phyloP scores from a whole-genome alignment of 2,329 filamentous ascomycete species.

The Aspergillus pseudoviridinutans region DNA sequence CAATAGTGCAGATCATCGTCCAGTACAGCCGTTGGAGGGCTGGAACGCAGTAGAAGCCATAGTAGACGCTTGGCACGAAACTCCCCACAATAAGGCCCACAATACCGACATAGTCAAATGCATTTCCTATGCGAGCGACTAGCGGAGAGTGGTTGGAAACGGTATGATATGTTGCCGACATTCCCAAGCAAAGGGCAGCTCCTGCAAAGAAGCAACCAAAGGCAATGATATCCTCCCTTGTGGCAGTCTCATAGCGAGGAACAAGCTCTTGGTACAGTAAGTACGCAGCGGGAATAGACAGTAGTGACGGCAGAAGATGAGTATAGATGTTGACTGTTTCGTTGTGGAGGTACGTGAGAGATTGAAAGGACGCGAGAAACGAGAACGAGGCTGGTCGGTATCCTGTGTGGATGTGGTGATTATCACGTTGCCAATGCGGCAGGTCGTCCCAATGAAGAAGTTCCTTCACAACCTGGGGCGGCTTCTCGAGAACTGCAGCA shows the following conservation, averaged over 20 bases:
- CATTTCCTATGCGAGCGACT: slow-evolving; percentile 81
- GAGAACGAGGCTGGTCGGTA: slow-evolving; percentile 63
- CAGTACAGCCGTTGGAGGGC: slow-evolving; percentile 67
- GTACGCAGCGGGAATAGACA: slow-evolving; percentile 51
- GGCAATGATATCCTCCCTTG: slow-evolving; percentile 60
- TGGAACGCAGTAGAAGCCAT: slow-evolving; percentile 72
- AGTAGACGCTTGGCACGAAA: slow-evolving; percentile 84
- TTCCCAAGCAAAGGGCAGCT: slow-evolving; percentile 67
- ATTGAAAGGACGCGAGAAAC: slow-evolving; percentile 55
- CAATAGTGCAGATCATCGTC: slow-evolving; percentile 72
- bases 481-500: slow-evolving; percentile 24
- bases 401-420: slow-evolving; percentile 63
- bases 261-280: slow-evolving; percentile 56
- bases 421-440: slow-evolving; percentile 58
- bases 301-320: slow-evolving; percentile 64
- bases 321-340: slow-evolving; percentile 70
- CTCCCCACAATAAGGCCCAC: slow-evolving; percentile 87
- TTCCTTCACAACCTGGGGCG: slow-evolving; percentile 26
- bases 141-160: slow-evolving; percentile 76
- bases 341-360: slow-evolving; percentile 62
- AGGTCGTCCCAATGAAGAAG: slow-evolving; percentile 51
- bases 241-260: slow-evolving; percentile 64
- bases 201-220: slow-evolving; percentile 78
- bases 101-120: slow-evolving; percentile 92
- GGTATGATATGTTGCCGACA: slow-evolving; percentile 82